phyloP scores from a whole-genome alignment of 2,329 filamentous ascomycete genomes.

The Monosporascus cannonballus region DNA sequence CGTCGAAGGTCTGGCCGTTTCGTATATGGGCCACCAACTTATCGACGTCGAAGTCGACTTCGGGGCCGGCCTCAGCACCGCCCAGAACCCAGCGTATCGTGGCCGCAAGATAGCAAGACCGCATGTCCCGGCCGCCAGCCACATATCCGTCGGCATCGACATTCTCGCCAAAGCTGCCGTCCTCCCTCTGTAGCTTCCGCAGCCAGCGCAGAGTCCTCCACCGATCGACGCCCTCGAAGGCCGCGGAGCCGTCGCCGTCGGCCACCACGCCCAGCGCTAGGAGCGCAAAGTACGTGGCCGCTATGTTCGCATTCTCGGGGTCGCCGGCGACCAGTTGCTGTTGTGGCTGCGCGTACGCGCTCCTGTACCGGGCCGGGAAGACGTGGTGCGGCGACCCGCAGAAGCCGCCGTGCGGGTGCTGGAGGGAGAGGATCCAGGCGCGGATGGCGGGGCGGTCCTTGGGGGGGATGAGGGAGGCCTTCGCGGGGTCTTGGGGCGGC shows the following conservation, averaged over 20 bases:
- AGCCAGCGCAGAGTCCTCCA: constrained; percentile 68
- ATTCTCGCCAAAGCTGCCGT: constrained; percentile 90
- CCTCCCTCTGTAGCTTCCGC: constrained; percentile 64
- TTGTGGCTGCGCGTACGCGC: constrained; percentile 5
- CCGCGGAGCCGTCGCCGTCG: constrained; percentile 32
- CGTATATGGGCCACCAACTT: constrained; percentile 65
- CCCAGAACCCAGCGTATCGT: constrained; percentile 77
- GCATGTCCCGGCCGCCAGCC: constrained; percentile 76
- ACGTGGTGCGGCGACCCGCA: constrained; percentile 72
- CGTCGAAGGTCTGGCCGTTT: constrained; percentile 71
- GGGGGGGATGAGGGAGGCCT: constrained; percentile 45
- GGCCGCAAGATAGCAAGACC: constrained; percentile 81
- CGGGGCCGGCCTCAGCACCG: constrained; percentile 51
- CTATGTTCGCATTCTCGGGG: constrained; percentile 58
- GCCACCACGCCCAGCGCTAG: constrained; percentile 56
- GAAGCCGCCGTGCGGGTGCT: constrained; percentile 83
- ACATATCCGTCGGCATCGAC: constrained; percentile 52
- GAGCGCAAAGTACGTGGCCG: constrained; percentile 85
- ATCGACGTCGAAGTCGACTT: constrained; percentile 70
- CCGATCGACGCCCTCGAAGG: constrained; percentile 61
- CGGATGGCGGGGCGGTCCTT: constrained; percentile 40
- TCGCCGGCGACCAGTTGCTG: constrained; percentile 36
- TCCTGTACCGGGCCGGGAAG: constrained; percentile 27
- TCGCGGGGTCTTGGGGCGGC: constrained; percentile 39
- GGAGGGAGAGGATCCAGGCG: constrained; percentile 81